Conservation (phyloP, 768 basidiomycete genomes). For the Tylopilus plumbeoviolaceoides region DNA sequence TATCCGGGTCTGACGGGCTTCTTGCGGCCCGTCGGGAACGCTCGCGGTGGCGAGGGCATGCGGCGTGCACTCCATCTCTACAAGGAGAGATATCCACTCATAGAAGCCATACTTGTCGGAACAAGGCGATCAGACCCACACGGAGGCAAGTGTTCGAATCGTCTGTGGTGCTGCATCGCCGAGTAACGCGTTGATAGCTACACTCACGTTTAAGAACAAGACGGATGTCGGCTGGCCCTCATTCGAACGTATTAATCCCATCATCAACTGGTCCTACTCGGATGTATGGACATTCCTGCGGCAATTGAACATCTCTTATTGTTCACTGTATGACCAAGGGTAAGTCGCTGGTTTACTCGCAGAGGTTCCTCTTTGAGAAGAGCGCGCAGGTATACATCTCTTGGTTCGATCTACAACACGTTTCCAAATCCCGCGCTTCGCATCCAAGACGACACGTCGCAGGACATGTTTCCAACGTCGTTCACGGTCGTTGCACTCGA, state of each 20-base stretch:
- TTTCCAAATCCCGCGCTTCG: conserved; percentile 84
- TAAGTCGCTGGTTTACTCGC: conserved; percentile 33
- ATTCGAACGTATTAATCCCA: conserved; percentile 90
- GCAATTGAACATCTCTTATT: conserved; percentile 76
- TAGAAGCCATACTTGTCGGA: conserved; percentile 84
- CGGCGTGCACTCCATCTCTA: conserved; percentile 71
- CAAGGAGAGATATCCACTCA: conserved; percentile 58
- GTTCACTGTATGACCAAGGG: conserved; percentile 88
- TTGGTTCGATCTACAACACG: conserved; percentile 94
- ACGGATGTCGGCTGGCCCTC: conserved; percentile 89
- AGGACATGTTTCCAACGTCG: conserved; percentile 16
- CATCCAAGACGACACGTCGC: conserved; percentile 13
- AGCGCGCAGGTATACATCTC: conserved; percentile 81
- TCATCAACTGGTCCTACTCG: conserved; percentile 91
- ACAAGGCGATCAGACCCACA: conserved; percentile 90
- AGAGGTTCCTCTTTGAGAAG: not conserved
- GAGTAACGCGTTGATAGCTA: conserved; percentile 42
- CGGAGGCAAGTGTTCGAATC: conserved; percentile 63
- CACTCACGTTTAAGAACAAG: conserved; percentile 65
- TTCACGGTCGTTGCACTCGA: conserved; percentile 20
- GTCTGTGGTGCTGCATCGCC: not conserved
- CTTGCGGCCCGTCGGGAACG: conserved; percentile 43
- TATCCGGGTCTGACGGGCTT: conserved; percentile 8
- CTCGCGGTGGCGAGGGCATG: conserved; percentile 70
- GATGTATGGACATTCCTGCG: conserved; percentile 89